These are phyloP conservation scores for Haberlea rhodopensis DNA, from an alignment of 257 asterid species.

Conservation along the genomic window DNA sequence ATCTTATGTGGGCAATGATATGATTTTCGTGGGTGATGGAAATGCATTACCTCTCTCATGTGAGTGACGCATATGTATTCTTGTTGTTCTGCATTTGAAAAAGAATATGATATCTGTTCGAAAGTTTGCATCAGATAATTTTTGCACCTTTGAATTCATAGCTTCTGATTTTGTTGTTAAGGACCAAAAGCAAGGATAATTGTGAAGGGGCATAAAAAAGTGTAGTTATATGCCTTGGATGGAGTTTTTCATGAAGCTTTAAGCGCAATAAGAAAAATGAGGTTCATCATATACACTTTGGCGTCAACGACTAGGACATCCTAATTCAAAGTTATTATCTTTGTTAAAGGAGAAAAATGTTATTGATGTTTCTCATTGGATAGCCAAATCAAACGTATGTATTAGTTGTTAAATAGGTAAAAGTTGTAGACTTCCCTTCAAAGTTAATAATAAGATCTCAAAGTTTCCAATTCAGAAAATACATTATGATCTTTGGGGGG, in stretches of 20 bases:
- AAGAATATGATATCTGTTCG: background rate
- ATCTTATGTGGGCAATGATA: background rate
- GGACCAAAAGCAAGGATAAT: background rate
- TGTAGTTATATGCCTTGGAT: background rate
- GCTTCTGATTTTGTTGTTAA: constrained; percentile 6
- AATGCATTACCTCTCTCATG: too few relatives aligned
- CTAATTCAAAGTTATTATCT: background rate
- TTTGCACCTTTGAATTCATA: too few relatives aligned
- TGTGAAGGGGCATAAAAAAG: background rate
- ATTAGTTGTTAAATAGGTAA: constrained; percentile 6
- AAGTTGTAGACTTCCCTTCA: too few relatives aligned
- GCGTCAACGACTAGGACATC: constrained; percentile 10
- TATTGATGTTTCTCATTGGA: too few relatives aligned
- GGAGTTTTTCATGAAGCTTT: constrained; percentile 8
- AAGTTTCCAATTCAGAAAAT: too few relatives aligned
- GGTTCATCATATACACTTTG: background rate
- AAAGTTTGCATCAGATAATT: too few relatives aligned
- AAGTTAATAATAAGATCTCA: background rate
- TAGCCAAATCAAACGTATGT: too few relatives aligned
- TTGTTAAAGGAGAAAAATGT: too few relatives aligned
- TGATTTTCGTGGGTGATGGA: background rate
- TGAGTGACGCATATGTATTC: too few relatives aligned
- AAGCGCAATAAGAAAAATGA: background rate
- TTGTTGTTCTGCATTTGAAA: too few relatives aligned
- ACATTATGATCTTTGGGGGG: too few relatives aligned